A percentile compares a stretch with the other conserved stretches of the same genome.
Conservation (phyloP, 2,329 filamentous ascomycete genomes). For the Plenodomus lindquistii region DNA sequence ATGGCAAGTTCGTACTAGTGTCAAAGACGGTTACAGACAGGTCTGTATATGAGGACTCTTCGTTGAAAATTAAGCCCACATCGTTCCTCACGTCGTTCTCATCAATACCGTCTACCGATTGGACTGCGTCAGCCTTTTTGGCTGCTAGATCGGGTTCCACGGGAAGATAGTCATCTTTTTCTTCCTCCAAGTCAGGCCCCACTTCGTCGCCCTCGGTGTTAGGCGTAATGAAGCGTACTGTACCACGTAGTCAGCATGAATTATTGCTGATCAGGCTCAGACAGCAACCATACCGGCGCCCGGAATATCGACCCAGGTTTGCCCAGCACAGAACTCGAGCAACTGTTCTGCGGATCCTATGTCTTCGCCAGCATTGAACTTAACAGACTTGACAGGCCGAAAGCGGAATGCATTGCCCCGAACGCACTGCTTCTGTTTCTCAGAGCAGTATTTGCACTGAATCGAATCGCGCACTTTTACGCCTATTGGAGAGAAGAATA, state of each 20-base stretch:
- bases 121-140: background rate
- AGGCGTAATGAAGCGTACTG: constrained; percentile 34
- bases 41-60: constrained; percentile 3
- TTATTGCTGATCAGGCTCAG: background rate
- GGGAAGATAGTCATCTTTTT: constrained; percentile 8
- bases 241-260: background rate
- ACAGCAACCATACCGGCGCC: constrained; percentile 19
- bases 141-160: background rate
- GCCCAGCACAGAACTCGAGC: constrained; percentile 26
- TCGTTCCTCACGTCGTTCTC: too few relatives aligned
- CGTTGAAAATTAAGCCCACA: too few relatives aligned
- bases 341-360: constrained; percentile 35
- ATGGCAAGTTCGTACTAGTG: constrained; percentile 14
- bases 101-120: too few relatives aligned
- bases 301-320: constrained; percentile 36
- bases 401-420: constrained; percentile 37
- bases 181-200: constrained; percentile 6
- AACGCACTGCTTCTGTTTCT: constrained; percentile 31
- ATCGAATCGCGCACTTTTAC: constrained; percentile 33
- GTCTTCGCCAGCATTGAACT: constrained; percentile 38
- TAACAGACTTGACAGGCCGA: constrained; percentile 33
- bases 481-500: constrained; percentile 12
- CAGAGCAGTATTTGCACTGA: constrained; percentile 37
- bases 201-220: constrained; percentile 33
- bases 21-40: constrained; percentile 12